A percentile compares a stretch with the other conserved stretches of the same genome.
Conservation (phyloP, 2,329 filamentous ascomycete species). For the Hymenoscyphus infarciens region DNA sequence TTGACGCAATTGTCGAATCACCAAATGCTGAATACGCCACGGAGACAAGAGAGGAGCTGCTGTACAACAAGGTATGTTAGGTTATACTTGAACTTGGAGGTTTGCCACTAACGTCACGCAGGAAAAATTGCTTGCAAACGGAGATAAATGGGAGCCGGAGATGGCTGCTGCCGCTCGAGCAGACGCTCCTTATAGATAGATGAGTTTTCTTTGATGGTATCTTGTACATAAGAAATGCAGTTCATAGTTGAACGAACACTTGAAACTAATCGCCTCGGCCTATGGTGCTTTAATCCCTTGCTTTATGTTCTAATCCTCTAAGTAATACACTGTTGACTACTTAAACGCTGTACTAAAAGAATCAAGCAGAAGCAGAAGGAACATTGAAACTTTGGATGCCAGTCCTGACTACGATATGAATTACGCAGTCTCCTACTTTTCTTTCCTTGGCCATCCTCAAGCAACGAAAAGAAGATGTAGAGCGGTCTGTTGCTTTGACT, state of each 20-base stretch:
- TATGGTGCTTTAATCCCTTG: background rate
- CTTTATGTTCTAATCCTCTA: no score
- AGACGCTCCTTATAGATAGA: slow-evolving; percentile 88
- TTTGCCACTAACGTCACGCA: slow-evolving; percentile 37
- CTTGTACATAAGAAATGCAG: slow-evolving; percentile 26
- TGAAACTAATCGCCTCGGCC: background rate
- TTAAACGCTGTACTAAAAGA: no score
- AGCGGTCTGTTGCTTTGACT: no score
- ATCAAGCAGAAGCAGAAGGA: no score
- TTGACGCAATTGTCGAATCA: slow-evolving; percentile 85
- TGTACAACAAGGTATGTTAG: slow-evolving; percentile 83
- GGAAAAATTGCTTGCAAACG: slow-evolving; percentile 83
- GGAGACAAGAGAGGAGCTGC: slow-evolving; percentile 81
- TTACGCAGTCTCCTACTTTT: no score
- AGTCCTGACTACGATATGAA: no score
- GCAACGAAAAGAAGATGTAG: no score
- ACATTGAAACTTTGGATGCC: no score
- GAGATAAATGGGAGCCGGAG: slow-evolving; percentile 98
- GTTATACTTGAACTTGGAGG: slow-evolving; percentile 36
- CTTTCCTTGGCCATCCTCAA: no score
- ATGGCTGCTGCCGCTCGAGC: slow-evolving; percentile 87
- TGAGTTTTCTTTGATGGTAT: slow-evolving; percentile 41
- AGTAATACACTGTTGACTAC: no score
- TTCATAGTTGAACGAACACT: slow-evolving; percentile 15
- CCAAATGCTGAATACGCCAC: slow-evolving; percentile 74